phyloP scores from a whole-genome alignment of 1,284 basidiomycete genomes.

The Marasmius sp. region DNA sequence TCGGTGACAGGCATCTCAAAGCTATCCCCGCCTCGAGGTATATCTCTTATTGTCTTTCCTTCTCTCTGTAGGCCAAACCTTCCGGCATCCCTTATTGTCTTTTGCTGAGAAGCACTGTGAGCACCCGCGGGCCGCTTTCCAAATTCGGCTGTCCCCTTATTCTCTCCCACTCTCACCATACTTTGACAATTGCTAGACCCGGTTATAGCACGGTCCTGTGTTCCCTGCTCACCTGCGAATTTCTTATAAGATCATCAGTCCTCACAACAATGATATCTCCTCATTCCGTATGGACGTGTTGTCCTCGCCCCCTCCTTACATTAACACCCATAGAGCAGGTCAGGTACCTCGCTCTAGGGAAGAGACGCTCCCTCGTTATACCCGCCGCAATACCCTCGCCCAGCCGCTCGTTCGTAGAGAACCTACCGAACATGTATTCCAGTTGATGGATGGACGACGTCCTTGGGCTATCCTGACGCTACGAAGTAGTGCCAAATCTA shows the following conservation, averaged over 20 bases:
- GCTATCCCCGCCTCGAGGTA: background rate
- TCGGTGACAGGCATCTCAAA: too few relatives aligned
- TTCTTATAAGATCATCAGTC: constrained; percentile 20
- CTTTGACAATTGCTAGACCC: background rate
- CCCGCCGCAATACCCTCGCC: constrained; percentile 42
- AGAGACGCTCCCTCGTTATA: constrained; percentile 45
- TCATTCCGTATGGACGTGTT: constrained; percentile 38
- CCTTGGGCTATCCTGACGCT: constrained; percentile 43
- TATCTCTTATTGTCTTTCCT: background rate
- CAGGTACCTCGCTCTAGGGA: constrained; percentile 41
- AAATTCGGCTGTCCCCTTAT: background rate
- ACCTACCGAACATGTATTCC: constrained; percentile 44
- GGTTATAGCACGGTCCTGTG: background rate
- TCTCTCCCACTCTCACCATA: background rate
- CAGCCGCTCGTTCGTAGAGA: constrained; percentile 37
- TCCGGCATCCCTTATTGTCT: too few relatives aligned
- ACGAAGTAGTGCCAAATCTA: constrained; percentile 46
- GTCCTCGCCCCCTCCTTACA: constrained; percentile 43
- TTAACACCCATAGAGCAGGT: constrained; percentile 40
- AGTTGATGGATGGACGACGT: constrained; percentile 12
- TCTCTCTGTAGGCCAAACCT: background rate
- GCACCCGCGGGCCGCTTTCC: background rate
- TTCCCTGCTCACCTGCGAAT: background rate
- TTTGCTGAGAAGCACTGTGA: too few relatives aligned
- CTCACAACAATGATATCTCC: constrained; percentile 21